Base-by-base conservation (phyloP, 2,329 filamentous ascomycete species). In the Nemania sp. region DNA sequence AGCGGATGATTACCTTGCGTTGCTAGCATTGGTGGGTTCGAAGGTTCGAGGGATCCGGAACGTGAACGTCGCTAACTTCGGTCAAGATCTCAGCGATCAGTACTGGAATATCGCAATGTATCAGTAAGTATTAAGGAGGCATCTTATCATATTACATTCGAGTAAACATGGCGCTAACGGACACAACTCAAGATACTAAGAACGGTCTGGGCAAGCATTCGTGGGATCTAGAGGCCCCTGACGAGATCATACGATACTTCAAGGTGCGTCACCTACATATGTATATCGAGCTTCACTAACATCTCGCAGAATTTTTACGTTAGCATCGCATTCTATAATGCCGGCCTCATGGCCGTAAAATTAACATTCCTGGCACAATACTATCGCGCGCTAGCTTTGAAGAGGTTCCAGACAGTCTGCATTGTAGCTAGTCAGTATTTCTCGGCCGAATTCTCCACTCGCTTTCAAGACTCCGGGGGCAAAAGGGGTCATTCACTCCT, bases 21-120 rank as follows among this genome's bases (percentile, higher is more conserved):
- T 76, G 3, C 37, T 72, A 15, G 59, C 64, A 23, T 26, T 75
- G 75, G 9, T 75, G 73, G 60, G 75, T 77, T 57, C n/a, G n/a
- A n/a, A n/a, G n/a, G n/a, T n/a, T 58, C 67, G 59, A 17, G 11
- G 6, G 24, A 34, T 20, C 11, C 23, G 12, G 20, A 33, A 5
- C 40, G 54, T 6, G 30, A 17, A 23, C 20, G 30, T 19, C 22
- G 43, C 36, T 44, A 39, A 56, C 22, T 54, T 48, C 22, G 2
- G 11, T 53, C 2, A 52, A 66, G 64, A 33, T 36, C 5, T 40
- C 62, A n/a, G 57, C 60, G 42, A 37, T 63, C 39, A 60, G 54
- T 15, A 66, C 64, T 3, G 64, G 64, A 6, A 51, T 64, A 9
- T 64, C 61, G 2, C 55, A 64, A 54, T 63, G 57, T 37, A 17